These are phyloP conservation scores for Ceratocystis diversiconidia DNA, from an alignment of 2,329 filamentous ascomycete species.

Conservation along the genomic window DNA sequence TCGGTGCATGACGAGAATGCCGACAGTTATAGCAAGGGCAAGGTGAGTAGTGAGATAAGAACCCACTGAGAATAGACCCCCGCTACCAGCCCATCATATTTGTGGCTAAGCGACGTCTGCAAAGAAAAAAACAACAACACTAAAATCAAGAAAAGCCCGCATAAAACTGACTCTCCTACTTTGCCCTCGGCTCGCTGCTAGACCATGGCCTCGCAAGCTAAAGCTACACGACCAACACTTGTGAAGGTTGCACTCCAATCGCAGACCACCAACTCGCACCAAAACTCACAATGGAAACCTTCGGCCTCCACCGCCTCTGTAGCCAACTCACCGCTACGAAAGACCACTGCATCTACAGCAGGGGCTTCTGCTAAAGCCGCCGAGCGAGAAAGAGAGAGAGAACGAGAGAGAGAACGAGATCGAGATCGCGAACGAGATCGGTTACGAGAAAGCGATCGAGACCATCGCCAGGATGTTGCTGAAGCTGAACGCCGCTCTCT, in stretches of 20 bases:
- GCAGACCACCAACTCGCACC: slow-evolving; percentile 51
- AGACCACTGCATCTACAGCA: slow-evolving; percentile 14
- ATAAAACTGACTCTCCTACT: neutral
- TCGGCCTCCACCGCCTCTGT: neutral
- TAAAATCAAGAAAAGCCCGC: neutral
- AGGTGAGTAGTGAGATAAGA: slow-evolving; percentile 39
- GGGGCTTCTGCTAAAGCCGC: slow-evolving; percentile 10
- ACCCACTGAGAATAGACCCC: neutral
- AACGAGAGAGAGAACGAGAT: slow-evolving; percentile 15
- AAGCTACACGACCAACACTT: slow-evolving; percentile 49
- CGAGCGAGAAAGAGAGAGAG: slow-evolving; percentile 10
- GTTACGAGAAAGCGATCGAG: slow-evolving; percentile 13
- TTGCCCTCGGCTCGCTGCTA: neutral
- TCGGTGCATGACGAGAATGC: slow-evolving; percentile 75
- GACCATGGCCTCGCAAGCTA: slow-evolving; percentile 18
- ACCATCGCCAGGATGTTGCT: slow-evolving; percentile 43
- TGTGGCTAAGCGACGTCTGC: neutral
- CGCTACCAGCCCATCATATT: neutral
- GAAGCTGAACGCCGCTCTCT: slow-evolving; percentile 37
- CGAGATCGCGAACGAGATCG: slow-evolving; percentile 13
- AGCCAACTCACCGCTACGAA: slow-evolving; percentile 8
- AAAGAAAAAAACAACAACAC: slow-evolving; percentile 4
- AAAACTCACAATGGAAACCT: slow-evolving; percentile 23
- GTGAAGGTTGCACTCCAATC: slow-evolving; percentile 76
- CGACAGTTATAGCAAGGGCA: slow-evolving; percentile 58